phyloP scores from a whole-genome alignment of 441 rosid genomes.

The Brassica hybrid region DNA sequence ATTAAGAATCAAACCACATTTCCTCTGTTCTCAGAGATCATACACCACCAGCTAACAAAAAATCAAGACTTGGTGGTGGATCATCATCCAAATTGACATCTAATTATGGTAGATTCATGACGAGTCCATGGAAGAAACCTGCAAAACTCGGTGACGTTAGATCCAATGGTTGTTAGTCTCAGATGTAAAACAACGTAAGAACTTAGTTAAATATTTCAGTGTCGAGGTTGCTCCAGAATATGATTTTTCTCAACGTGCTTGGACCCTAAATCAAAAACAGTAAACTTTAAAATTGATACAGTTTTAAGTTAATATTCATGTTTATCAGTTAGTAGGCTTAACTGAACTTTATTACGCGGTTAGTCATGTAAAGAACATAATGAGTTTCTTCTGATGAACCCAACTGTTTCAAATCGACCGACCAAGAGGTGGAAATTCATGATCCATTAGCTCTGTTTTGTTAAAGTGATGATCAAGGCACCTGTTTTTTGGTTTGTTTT shows the following conservation, averaged over 20 bases:
- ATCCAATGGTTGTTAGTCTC: constrained; percentile 74
- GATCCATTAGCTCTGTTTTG: not conserved
- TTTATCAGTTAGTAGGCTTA: constrained; percentile 81
- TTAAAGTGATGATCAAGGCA: not conserved
- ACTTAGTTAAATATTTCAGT: constrained; percentile 57
- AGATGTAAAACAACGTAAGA: constrained; percentile 91
- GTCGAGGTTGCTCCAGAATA: constrained; percentile 54
- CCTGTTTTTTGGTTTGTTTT: not conserved
- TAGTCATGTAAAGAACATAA: constrained; percentile 98
- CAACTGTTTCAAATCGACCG: constrained; percentile 58
- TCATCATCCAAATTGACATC: constrained; percentile 55
- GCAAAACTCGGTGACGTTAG: constrained; percentile 82
- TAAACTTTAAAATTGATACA: not conserved
- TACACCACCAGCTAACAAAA: constrained; percentile 56
- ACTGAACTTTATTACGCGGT: constrained; percentile 94
- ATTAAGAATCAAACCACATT: constrained; percentile 55
- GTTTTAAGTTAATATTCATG: constrained; percentile 49
- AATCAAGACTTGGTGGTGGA: constrained; percentile 55
- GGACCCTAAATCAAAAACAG: constrained; percentile 41
- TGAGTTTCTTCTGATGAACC: constrained; percentile 59
- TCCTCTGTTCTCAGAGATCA: constrained; percentile 76
- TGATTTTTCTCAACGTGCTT: constrained; percentile 63
- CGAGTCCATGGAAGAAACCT: constrained; percentile 63
- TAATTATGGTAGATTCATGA: constrained; percentile 52
- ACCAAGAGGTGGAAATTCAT: constrained; percentile 52